Evolutionary conservation across 139 green algal genomes (phyloP).

Genomic region (Choricystis sp.): DNA sequence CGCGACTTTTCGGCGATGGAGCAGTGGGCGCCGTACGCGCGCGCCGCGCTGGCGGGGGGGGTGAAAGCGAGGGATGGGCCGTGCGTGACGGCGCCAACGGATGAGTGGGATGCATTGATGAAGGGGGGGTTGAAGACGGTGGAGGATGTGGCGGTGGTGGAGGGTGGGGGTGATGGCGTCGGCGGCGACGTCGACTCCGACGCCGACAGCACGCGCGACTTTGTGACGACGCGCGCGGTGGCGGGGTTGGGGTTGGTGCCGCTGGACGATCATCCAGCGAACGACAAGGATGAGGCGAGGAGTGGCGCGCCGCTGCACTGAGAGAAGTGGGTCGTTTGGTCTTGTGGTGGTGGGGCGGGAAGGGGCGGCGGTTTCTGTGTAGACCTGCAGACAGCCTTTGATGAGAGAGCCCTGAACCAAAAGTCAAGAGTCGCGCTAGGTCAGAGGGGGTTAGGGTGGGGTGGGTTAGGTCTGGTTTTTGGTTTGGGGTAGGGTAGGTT

Average conservation of each 20-base stretch:
- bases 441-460: background rate
- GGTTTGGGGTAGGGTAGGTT: background rate
- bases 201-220: background rate
- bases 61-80: background rate
- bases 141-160: background rate
- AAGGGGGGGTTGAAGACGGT: background rate
- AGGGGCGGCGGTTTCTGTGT: too few species aligned
- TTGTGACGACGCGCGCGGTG: background rate
- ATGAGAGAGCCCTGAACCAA: background rate
- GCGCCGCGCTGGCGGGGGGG: slow-evolving; percentile 15
- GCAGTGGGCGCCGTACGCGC: slow-evolving; percentile 59
- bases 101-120: background rate
- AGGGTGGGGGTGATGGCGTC: background rate
- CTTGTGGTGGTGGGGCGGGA: too few species aligned
- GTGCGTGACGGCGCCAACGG: too few species aligned
- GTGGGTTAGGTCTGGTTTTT: background rate
- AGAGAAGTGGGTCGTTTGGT: background rate
- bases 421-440: background rate
- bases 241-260: background rate
- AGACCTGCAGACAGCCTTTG: too few species aligned
- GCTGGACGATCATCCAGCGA: too few species aligned
- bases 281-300: too few species aligned
- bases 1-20: slow-evolving; percentile 46
- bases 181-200: background rate
- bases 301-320: too few species aligned